phyloP scores from a whole-genome alignment of 306 rosid species.

The Cicer pinnatifidum region DNA sequence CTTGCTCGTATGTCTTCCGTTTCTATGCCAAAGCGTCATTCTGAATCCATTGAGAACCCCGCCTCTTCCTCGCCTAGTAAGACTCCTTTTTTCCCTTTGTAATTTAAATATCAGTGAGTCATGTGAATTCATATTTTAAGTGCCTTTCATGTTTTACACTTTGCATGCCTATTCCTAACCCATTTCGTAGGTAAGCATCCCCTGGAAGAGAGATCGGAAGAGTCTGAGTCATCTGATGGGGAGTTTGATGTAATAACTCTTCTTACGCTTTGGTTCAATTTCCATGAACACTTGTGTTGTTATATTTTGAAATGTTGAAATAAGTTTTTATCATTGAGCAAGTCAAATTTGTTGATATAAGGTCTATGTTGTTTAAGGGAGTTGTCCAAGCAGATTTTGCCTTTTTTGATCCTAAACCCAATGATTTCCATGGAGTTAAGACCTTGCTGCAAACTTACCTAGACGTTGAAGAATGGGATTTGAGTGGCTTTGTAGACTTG shows the following conservation, averaged over 20 bases:
- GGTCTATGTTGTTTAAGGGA: slow-evolving; percentile 54
- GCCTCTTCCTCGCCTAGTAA: slow-evolving; percentile 42
- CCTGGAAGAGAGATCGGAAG: slow-evolving; percentile 44
- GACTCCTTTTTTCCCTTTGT: background rate
- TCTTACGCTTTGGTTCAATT: background rate
- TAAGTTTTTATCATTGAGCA: background rate
- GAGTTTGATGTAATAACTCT: slow-evolving; percentile 64
- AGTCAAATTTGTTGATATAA: slow-evolving; percentile 24
- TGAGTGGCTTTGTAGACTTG: slow-evolving; percentile 75
- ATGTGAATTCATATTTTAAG: background rate
- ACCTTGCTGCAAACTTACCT: slow-evolving; percentile 76
- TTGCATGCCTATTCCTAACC: slow-evolving; percentile 15
- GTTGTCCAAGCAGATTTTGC: slow-evolving; percentile 80
- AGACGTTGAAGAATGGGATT: slow-evolving; percentile 73
- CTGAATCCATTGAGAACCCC: slow-evolving; percentile 40
- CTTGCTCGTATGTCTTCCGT: slow-evolving; percentile 49
- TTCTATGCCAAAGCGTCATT: slow-evolving; percentile 35
- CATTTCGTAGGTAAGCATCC: slow-evolving; percentile 48
- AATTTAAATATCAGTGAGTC: background rate
- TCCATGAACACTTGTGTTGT: background rate
- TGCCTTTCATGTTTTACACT: slow-evolving; percentile 25
- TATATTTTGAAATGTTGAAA: background rate
- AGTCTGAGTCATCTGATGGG: slow-evolving; percentile 60
- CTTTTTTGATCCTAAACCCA: slow-evolving; percentile 82
- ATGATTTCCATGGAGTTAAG: slow-evolving; percentile 87